Percentiles rank a stretch among this genome's conserved stretches.
Evolutionary conservation across 176 grass and related monocot species (phyloP).

Genomic region (Aegilops longissima): DNA sequence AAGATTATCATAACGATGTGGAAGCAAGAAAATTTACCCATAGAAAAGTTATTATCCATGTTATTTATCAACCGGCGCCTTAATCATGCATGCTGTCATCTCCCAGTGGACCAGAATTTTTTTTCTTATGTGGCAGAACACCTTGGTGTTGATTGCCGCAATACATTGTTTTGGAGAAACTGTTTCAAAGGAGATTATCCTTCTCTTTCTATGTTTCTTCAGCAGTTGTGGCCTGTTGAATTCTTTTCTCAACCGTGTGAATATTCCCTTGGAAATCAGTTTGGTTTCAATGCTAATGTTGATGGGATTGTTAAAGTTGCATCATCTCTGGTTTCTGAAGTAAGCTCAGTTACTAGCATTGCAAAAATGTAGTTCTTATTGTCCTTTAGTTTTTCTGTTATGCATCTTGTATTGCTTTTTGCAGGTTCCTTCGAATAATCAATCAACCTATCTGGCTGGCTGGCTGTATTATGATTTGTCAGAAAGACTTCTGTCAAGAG

Average conservation of each 20-base stretch:
- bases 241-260: constrained; percentile 44
- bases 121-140: constrained; percentile 50
- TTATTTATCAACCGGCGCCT: constrained; percentile 64
- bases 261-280: constrained; percentile 23
- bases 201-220: constrained; percentile 63
- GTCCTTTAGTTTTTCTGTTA: constrained; percentile 9
- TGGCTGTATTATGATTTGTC: constrained; percentile 84
- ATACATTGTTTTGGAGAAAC: constrained; percentile 63
- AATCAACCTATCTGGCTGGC: constrained; percentile 63
- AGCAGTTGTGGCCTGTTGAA: constrained; percentile 48
- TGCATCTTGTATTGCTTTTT: constrained; percentile 41
- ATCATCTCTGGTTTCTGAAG: constrained; percentile 64
- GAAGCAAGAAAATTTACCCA: constrained; percentile 52
- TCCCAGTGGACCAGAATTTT: constrained; percentile 57
- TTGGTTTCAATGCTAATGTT: constrained; percentile 38
- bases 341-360: constrained; percentile 38
- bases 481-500: constrained; percentile 58
- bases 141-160: constrained; percentile 41
- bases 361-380: neutral
- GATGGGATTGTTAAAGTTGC: constrained; percentile 55
- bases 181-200: constrained; percentile 56
- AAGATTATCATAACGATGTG: constrained; percentile 63
- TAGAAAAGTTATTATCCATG: constrained; percentile 58
- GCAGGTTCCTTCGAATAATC: constrained; percentile 48
- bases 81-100: constrained; percentile 68